Evolutionary conservation across 2,329 filamentous ascomycete species (phyloP), one percentile per base, ranked within the genome.

Genomic region (Phyllachora maydis): DNA sequence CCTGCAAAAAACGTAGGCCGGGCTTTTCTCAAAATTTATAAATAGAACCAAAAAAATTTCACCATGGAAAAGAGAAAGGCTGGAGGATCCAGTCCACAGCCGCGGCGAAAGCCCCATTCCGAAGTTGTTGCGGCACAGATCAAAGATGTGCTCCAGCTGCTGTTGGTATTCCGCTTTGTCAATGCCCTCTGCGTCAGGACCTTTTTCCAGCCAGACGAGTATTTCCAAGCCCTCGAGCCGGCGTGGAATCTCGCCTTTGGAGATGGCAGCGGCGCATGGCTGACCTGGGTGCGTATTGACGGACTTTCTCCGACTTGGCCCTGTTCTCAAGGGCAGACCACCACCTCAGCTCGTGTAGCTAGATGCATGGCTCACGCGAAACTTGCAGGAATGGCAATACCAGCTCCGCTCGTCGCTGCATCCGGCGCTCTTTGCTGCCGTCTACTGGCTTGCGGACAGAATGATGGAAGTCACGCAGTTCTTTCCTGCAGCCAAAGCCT

Each of bases 141-240:
- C 15, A 27, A 30, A 16, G 50, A 54, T 25, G 35, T 47, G 10
- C 32, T 54, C 19, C 35, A 37, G 10, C 36, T 46, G 23, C 46
- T 66, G 25, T 36, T 93, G 34, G 56, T 65, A 19, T 63, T 91
- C 32, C 78, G 88, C 26, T 59, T 85, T 32, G 45, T 77, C 43
- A 92, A 92, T 50, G 71, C 81, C 16, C 57, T 88, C 36, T 67
- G 59, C 31, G 56, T 90, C 27, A 58, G 65, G 33, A 95, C 88
- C 11, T 98, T 93, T 46, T 98, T 98, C 52, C 88, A 98, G 47
- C 88, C 88, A 14, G 88, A 98, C 53, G 88, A 98, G 48, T 95
- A 79, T 54, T 98, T 88, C 41, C 88, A 98, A 43, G 76, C 82
- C 2, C 64, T 95, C 21, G 88, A 98, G 52, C 85, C 88, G 25